These are phyloP conservation scores for Mycena olivaceomarginata DNA, from an alignment of 768 basidiomycete species.

Conservation along the genomic window DNA sequence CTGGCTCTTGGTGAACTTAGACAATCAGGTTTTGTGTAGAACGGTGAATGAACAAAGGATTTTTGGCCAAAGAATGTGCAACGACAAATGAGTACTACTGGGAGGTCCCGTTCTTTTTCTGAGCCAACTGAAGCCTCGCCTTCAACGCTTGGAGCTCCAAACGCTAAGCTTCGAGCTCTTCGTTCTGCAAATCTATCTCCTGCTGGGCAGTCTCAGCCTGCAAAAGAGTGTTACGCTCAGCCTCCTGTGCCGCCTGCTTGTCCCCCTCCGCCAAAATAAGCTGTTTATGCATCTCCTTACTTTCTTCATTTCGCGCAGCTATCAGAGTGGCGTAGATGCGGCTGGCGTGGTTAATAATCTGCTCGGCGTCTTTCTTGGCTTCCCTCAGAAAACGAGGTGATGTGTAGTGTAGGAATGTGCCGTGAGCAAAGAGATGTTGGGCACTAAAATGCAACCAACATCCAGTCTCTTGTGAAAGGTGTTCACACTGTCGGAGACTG, in stretches of 20 bases:
- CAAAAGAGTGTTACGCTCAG: background rate
- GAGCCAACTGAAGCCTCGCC: background rate
- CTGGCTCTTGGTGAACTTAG: too few species aligned
- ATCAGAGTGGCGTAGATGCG: background rate
- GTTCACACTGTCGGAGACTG: constrained; percentile 14
- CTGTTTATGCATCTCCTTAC: constrained; percentile 12
- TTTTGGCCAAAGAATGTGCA: too few species aligned
- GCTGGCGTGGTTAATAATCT: background rate
- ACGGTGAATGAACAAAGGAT: too few species aligned
- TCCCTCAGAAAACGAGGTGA: constrained; percentile 7
- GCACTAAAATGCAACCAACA: constrained; percentile 20
- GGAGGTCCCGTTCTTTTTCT: background rate
- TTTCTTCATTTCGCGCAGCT: constrained; percentile 3
- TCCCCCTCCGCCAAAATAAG: background rate
- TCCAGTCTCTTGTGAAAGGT: constrained; percentile 8
- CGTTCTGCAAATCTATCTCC: background rate
- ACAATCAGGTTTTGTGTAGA: too few species aligned
- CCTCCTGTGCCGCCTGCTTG: background rate
- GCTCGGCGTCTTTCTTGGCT: constrained; percentile 7
- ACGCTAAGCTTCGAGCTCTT: background rate
- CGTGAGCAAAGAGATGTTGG: constrained; percentile 9
- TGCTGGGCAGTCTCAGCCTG: background rate
- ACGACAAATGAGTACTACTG: background rate
- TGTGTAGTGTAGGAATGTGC: constrained; percentile 8
- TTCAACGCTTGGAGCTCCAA: background rate